Conservation (phyloP, 352 stramenopile genomes). For the Pythium apleroticum region DNA sequence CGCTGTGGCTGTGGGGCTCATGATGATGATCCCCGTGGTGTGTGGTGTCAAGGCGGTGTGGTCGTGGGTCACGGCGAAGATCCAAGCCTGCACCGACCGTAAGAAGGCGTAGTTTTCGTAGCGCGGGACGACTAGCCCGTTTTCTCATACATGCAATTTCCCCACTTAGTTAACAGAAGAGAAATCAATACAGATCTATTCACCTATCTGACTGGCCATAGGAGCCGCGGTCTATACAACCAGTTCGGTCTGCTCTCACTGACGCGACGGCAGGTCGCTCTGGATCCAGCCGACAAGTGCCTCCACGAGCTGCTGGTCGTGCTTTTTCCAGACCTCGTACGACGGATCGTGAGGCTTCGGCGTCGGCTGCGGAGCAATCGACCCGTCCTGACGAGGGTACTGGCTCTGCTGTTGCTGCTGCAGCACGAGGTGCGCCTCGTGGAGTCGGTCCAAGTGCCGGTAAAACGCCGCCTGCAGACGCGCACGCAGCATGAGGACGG, state of each 20-base stretch:
- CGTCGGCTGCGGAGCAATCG: background rate
- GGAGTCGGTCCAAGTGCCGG: constrained; percentile 64
- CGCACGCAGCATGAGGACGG: constrained; percentile 50
- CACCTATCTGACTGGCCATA: too few relatives aligned
- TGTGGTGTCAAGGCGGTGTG: background rate
- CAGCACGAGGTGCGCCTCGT: constrained; percentile 29
- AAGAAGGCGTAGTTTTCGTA: background rate
- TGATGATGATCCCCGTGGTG: background rate
- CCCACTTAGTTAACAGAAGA: too few relatives aligned
- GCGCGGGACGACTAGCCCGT: too few relatives aligned
- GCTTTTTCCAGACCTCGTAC: constrained; percentile 27
- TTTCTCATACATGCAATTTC: too few relatives aligned
- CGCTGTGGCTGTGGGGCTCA: background rate
- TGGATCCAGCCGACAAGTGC: constrained; percentile 53
- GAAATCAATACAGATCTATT: background rate
- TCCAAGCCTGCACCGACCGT: background rate
- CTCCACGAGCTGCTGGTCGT: constrained; percentile 56
- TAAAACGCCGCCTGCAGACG: constrained; percentile 63
- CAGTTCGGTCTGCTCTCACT: background rate
- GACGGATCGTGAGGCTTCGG: constrained; percentile 20
- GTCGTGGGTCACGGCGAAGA: background rate
- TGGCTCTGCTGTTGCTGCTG: constrained; percentile 17
- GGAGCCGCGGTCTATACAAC: too few relatives aligned
- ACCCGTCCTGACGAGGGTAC: constrained; percentile 22
- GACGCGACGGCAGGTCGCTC: constrained; percentile 33